Percentiles rank a stretch among this genome's conserved stretches.
phyloP scores from a whole-genome alignment of 805 yeast species.

The Nadsonia fulvescens region DNA sequence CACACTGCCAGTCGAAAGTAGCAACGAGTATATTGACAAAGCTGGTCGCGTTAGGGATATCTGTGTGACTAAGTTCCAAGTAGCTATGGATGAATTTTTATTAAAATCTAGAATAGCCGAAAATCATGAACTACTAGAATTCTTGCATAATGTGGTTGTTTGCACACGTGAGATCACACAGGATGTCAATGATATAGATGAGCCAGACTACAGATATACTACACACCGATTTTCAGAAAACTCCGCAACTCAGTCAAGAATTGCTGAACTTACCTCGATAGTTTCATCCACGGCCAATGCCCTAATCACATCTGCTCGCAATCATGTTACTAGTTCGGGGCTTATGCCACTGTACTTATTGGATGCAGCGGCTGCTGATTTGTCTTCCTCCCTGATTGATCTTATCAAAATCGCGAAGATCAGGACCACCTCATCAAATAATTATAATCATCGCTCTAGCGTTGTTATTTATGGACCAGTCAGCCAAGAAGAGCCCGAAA shows the following conservation, averaged over 20 bases:
- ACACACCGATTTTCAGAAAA: no score
- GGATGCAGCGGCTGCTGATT: constrained; percentile 60
- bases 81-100: constrained; percentile 19
- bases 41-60: constrained; percentile 16
- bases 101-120: constrained; percentile 14
- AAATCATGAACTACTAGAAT: constrained; percentile 13
- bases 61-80: constrained; percentile 16
- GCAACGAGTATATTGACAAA: constrained; percentile 1
- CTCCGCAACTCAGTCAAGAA: constrained; percentile 8
- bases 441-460: no score
- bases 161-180: constrained; percentile 16
- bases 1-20: constrained; percentile 4
- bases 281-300: constrained; percentile 56
- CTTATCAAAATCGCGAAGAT: constrained; percentile 17
- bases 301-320: constrained; percentile 59
- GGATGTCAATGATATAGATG: constrained; percentile 9
- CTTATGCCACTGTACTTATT: constrained; percentile 53
- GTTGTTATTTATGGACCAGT: no score
- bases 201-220: constrained; percentile 3
- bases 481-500: no score
- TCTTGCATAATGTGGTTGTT: constrained; percentile 18
- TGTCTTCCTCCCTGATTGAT: constrained; percentile 39
- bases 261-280: constrained; percentile 18
- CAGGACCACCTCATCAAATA: constrained; percentile 9
- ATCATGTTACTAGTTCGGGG: constrained; percentile 44